Base-by-base conservation (phyloP, 176 grass and related monocot species). In the Bolboschoenus planiculmis region DNA sequence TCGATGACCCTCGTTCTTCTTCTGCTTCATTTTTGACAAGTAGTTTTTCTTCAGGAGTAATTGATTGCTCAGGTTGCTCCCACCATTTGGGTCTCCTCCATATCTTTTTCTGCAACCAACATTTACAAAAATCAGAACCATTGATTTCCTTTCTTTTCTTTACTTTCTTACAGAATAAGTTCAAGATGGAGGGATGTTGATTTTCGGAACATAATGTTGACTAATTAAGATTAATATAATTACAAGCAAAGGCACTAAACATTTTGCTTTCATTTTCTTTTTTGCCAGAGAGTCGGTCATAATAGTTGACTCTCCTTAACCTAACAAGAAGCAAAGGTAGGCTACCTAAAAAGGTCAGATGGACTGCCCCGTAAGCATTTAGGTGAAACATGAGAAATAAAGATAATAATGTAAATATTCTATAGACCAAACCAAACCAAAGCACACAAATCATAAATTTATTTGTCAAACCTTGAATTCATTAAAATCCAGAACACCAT, bases 81-180 rank as follows among this genome's bases (percentile, higher is more conserved):
- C 58, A 86, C 56, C 68, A 89, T 85, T 59, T 89, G 11, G 71
- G 66, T 1, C 72, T 50, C 55, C n/a, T 86, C 88, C 88, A 89
- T 62, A 89, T 86, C 55, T 50, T 55, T 20, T 79, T 56, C 88
- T 89, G 72, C 31, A 80, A 42, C 23, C 3, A 8, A 48, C 44
- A 26, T 51, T 63, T 65, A 21, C 34, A 35, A 54, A 61, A 78
- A 23, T 66, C 30, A 50, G 37, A 78, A 50, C 5, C 4, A 7
- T 39, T 58, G 8, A n/a, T 58, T 58, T 26, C 30, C 5, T 29
- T 15, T 66, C 33, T n/a, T 36, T 20, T 4, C 5, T 35, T 35
- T 65, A 2, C 24, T 56, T 78, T 48, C 36, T 81, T 37, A 56
- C 46, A 21, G 20, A 13, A 73, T 2, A 46, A 27, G n/a, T 44